A percentile compares a stretch with the other conserved stretches of the same genome.
Conservation (phyloP, 2,329 filamentous ascomycete genomes). For the Parastagonospora avenae region DNA sequence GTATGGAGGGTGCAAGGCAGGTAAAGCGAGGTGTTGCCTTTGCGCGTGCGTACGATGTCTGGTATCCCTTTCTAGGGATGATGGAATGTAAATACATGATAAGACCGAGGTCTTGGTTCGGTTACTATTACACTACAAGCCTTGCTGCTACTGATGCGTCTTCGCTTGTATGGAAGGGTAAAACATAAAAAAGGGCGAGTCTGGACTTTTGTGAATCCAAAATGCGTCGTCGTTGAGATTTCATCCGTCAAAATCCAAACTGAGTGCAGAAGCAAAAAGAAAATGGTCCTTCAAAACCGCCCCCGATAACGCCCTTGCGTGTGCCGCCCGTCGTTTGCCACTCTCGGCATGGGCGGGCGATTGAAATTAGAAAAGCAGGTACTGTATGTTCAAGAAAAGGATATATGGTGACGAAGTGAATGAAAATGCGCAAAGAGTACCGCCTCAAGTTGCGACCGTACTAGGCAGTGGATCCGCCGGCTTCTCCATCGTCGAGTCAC, state of each 20-base stretch:
- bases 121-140: background rate
- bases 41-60: too few species aligned
- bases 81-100: too few species aligned
- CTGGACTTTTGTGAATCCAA: background rate
- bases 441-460: slow-evolving; percentile 2
- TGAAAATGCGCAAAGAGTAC: background rate
- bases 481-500: slow-evolving; percentile 10
- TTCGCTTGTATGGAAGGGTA: background rate
- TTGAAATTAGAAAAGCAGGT: background rate
- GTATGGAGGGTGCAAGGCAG: too few species aligned
- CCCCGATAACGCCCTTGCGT: background rate
- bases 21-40: too few species aligned
- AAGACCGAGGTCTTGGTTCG: background rate
- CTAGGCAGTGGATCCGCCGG: slow-evolving; percentile 4
- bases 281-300: background rate
- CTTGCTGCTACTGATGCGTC: background rate
- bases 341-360: background rate
- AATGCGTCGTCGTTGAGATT: too few species aligned
- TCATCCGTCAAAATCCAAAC: too few species aligned
- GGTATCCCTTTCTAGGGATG: too few species aligned
- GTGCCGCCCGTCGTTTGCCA: background rate
- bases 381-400: background rate
- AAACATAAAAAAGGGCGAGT: background rate
- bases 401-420: background rate
- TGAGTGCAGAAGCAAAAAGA: too few species aligned